phyloP scores from a whole-genome alignment of 2,329 filamentous ascomycete species.

The Aspergillus niger region DNA sequence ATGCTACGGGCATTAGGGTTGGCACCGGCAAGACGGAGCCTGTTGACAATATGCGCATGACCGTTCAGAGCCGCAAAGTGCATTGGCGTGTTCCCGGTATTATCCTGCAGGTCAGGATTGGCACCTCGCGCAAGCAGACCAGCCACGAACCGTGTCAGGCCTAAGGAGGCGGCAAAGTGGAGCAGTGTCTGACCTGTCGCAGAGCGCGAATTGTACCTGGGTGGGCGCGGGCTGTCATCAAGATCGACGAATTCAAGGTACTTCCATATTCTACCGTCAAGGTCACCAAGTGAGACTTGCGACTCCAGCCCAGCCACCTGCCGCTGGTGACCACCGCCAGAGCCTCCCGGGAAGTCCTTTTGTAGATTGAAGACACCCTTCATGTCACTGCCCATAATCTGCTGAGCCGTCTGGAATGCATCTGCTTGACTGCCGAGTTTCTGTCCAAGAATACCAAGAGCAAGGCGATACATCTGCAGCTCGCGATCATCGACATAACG shows the following conservation, averaged over 20 bases:
- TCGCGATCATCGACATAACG: constrained; percentile 64
- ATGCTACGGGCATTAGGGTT: constrained; percentile 70
- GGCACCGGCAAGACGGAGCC: constrained; percentile 71
- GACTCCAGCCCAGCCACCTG: constrained; percentile 47
- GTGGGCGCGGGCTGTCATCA: constrained; percentile 69
- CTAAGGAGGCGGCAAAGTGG: constrained; percentile 74
- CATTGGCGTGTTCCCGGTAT: constrained; percentile 77
- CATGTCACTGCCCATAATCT: constrained; percentile 49
- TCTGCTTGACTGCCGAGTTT: constrained; percentile 50
- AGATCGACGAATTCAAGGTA: constrained; percentile 78
- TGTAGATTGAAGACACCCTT: constrained; percentile 52
- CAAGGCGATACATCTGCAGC: constrained; percentile 49
- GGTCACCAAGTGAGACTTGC: constrained; percentile 50
- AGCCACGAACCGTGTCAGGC: constrained; percentile 73
- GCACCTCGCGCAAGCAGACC: constrained; percentile 77
- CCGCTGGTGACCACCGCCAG: constrained; percentile 47
- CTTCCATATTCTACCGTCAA: constrained; percentile 70
- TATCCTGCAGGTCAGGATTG: constrained; percentile 72
- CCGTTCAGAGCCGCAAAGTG: constrained; percentile 78
- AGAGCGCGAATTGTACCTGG: constrained; percentile 66
- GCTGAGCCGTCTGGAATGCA: constrained; percentile 51
- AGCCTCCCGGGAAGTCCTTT: constrained; percentile 46
- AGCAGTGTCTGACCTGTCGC: constrained; percentile 77
- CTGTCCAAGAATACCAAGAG: constrained; percentile 49
- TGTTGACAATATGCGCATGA: constrained; percentile 73